These are phyloP conservation scores for Podila clonocystis DNA, from an alignment of 192 early-diverging fungal species.

Conservation along the genomic window DNA sequence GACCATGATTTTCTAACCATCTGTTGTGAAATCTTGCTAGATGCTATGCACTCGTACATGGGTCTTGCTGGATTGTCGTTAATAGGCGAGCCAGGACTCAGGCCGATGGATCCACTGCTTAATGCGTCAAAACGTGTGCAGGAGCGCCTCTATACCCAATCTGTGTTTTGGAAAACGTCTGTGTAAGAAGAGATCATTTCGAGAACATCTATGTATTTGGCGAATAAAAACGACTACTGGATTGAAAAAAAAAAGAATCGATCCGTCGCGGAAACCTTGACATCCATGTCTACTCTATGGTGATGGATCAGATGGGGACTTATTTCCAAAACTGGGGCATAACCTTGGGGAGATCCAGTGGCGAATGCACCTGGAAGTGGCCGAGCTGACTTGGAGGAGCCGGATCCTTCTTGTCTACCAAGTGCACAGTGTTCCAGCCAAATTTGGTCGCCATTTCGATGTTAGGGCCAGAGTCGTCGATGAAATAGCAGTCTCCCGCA, in stretches of 20 bases:
- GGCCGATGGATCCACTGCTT: slow-evolving; percentile 58
- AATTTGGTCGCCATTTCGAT: slow-evolving; percentile 64
- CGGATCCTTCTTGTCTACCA: slow-evolving; percentile 32
- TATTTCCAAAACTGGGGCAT: slow-evolving; percentile 69
- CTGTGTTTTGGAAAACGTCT: slow-evolving; percentile 52
- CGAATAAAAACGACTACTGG: no score
- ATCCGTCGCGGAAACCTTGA: no score
- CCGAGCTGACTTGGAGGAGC: slow-evolving; percentile 33
- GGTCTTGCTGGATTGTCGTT: slow-evolving; percentile 76
- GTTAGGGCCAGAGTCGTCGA: slow-evolving; percentile 63
- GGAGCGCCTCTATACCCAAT: slow-evolving; percentile 44
- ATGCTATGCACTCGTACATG: slow-evolving; percentile 88
- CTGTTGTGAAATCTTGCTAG: slow-evolving; percentile 45
- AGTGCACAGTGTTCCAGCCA: slow-evolving; percentile 59
- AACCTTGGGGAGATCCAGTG: slow-evolving; percentile 67
- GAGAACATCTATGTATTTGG: neutral
- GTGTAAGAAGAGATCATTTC: neutral
- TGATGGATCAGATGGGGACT: no score
- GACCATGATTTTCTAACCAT: neutral
- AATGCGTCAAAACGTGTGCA: slow-evolving; percentile 61
- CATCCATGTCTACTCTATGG: no score
- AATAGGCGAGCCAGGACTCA: slow-evolving; percentile 60
- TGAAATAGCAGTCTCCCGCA: slow-evolving; percentile 27
- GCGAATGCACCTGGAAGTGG: slow-evolving; percentile 58
- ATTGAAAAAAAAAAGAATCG: no score